Evolutionary conservation across 2,329 filamentous ascomycete genomes (phyloP).

Genomic region (Dothideomycetes sp.): DNA sequence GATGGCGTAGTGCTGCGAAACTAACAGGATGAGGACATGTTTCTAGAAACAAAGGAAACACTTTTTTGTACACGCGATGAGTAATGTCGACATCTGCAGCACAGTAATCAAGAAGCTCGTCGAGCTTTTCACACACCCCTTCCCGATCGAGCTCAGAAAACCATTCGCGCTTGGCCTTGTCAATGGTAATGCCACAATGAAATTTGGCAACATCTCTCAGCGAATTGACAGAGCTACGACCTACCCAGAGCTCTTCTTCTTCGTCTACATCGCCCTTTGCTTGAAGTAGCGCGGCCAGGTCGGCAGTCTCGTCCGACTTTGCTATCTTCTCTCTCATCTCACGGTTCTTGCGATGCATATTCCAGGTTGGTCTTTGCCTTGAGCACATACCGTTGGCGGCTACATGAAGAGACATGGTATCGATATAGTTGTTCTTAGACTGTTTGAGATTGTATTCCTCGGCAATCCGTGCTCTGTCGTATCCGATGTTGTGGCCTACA

Average conservation of each 20-base stretch:
- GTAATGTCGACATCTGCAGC: constrained; percentile 90
- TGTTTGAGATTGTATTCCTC: constrained; percentile 86
- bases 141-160: constrained; percentile 73
- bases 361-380: constrained; percentile 89
- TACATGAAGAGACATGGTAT: constrained; percentile 97
- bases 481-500: constrained; percentile 92
- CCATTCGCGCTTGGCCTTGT: constrained; percentile 77
- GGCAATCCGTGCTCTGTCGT: constrained; percentile 75
- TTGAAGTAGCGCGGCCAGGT: constrained; percentile 62
- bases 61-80: constrained; percentile 85
- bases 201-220: constrained; percentile 93
- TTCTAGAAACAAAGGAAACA: constrained; percentile 80
- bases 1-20: constrained; percentile 83
- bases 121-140: constrained; percentile 61
- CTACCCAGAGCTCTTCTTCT: constrained; percentile 93
- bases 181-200: constrained; percentile 81
- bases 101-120: constrained; percentile 85
- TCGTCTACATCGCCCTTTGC: constrained; percentile 56
- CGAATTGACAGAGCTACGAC: constrained; percentile 89
- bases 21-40: constrained; percentile 95
- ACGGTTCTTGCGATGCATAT: constrained; percentile 86
- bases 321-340: constrained; percentile 75
- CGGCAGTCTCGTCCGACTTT: constrained; percentile 58
- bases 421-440: constrained; percentile 76
- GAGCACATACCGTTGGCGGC: constrained; percentile 99